Evolutionary conservation across 2,329 filamentous ascomycete genomes (phyloP).

Genomic region (Celoporthe dispersa): DNA sequence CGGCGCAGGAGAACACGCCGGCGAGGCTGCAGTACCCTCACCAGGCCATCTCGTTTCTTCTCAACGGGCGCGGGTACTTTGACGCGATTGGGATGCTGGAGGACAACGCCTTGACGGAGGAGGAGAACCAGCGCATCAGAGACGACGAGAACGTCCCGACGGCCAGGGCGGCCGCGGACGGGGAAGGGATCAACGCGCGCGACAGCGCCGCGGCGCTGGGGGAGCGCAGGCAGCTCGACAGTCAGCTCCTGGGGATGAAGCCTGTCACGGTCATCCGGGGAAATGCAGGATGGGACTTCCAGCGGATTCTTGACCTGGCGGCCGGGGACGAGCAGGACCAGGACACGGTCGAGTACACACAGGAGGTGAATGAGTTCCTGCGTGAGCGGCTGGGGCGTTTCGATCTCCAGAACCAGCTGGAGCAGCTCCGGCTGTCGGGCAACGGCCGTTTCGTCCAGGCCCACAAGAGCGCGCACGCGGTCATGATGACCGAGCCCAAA

Average conservation of each 20-base stretch:
- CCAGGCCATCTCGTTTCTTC: not conserved
- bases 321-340: not conserved
- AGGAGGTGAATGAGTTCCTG: conserved; percentile 7
- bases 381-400: not conserved
- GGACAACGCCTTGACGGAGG: not conserved
- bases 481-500: conserved; percentile 3
- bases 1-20: conserved; percentile 10
- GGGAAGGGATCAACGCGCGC: not conserved
- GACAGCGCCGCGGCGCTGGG: not conserved
- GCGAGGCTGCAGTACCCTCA: not conserved
- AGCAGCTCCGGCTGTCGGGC: conserved; percentile 12
- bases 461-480: conserved; percentile 1
- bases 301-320: not conserved
- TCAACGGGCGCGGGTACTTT: not conserved
- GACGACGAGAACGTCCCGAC: not conserved
- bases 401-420: not conserved
- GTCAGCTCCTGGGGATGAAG: conserved; percentile 2
- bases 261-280: conserved; percentile 10
- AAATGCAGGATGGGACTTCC: not conserved
- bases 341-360: not conserved
- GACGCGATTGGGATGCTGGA: conserved; percentile 15
- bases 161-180: not conserved
- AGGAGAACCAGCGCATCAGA: conserved; percentile 1
- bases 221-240: not conserved
- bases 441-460: conserved; percentile 13